Evolutionary conservation across 108 stramenopile species (phyloP).

Genomic region (Skeletonema menzelii): DNA sequence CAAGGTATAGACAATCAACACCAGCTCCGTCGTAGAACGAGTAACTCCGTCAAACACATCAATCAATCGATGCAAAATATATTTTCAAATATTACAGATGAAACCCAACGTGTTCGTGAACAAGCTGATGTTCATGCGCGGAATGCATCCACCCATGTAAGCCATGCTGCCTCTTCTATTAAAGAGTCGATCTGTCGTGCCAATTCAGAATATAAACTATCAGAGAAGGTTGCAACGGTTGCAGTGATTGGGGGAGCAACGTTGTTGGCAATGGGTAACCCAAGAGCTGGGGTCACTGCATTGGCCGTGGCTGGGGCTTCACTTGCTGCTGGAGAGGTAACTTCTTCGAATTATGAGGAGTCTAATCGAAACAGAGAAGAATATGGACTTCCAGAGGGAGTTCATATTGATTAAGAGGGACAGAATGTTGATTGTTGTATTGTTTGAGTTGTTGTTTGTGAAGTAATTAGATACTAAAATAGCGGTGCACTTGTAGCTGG

Average conservation of each 20-base stretch:
- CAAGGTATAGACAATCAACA: conserved; percentile 20
- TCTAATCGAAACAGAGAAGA: neutral
- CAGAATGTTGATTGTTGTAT: neutral
- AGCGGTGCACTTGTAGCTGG: no score
- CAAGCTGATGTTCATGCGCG: conserved; percentile 19
- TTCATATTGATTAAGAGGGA: conserved; percentile 21
- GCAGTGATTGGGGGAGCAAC: conserved; percentile 42
- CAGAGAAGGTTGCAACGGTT: conserved; percentile 38
- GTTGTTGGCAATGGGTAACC: conserved; percentile 35
- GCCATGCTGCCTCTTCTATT: conserved; percentile 3
- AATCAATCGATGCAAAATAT: conserved; percentile 15
- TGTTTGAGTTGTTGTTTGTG: neutral
- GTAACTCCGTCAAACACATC: conserved; percentile 9
- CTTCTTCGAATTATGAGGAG: neutral
- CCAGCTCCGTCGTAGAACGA: conserved; percentile 16
- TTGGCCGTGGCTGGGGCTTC: conserved; percentile 43
- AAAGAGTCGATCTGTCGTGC: conserved; percentile 23
- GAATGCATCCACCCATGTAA: conserved; percentile 2
- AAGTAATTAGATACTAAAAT: neutral
- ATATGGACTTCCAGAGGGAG: conserved; percentile 21
- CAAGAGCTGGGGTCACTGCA: conserved; percentile 18
- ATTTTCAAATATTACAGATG: conserved; percentile 13
- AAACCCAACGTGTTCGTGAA: conserved; percentile 25
- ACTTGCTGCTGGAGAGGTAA: conserved; percentile 38
- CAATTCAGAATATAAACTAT: conserved; percentile 30